These are phyloP conservation scores for Suillus hirtellus DNA, from an alignment of 768 basidiomycete genomes.

Conservation along the genomic window DNA sequence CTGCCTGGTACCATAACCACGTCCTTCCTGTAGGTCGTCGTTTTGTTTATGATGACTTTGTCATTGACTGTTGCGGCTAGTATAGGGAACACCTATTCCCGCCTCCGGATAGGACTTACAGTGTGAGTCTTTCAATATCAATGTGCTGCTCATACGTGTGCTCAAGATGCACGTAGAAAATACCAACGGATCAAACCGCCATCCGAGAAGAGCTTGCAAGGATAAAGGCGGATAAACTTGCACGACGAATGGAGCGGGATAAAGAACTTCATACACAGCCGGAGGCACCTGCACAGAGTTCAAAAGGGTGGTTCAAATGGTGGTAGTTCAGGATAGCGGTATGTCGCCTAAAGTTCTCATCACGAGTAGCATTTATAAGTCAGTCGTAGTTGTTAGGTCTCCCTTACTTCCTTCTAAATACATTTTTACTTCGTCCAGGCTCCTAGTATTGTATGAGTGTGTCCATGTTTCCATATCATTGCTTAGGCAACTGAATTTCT, in stretches of 20 bases:
- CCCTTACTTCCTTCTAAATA: neutral
- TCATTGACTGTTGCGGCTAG: conserved; percentile 37
- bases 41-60: neutral
- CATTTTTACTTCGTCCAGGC: neutral
- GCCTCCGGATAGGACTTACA: conserved; percentile 52
- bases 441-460: conserved; percentile 6
- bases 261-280: conserved; percentile 33
- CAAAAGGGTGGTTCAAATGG: conserved; percentile 30
- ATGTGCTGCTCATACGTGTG: neutral
- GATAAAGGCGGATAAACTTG: conserved; percentile 63
- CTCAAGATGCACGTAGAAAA: conserved; percentile 38
- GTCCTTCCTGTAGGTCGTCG: conserved; percentile 66
- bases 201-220: conserved; percentile 70
- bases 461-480: neutral
- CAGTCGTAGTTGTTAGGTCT: neutral
- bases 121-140: conserved; percentile 34
- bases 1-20: conserved; percentile 78
- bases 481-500: conserved; percentile 21
- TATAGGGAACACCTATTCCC: conserved; percentile 76
- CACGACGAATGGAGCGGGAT: conserved; percentile 44
- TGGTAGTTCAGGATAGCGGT: conserved; percentile 20
- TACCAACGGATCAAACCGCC: conserved; percentile 67
- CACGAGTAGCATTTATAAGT: neutral
- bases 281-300: conserved; percentile 17
- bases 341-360: neutral